Evolutionary conservation across 2,329 filamentous ascomycete genomes (phyloP).

Genomic region (Chaetoscypha palmicola): DNA sequence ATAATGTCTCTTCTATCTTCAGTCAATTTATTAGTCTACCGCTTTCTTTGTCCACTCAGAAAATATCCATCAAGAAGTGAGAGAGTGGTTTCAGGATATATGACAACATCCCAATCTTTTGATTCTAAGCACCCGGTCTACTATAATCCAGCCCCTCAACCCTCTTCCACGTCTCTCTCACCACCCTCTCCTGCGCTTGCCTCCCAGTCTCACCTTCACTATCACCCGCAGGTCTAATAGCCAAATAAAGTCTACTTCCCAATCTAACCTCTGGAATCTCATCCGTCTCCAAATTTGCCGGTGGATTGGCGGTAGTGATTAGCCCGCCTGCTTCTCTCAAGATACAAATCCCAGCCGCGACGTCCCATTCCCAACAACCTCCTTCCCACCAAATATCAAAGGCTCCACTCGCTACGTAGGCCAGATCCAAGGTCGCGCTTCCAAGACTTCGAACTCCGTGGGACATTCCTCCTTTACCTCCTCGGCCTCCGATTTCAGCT

Average conservation of each 20-base stretch:
- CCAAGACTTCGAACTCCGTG: constrained; percentile 68
- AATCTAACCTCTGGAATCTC: constrained; percentile 53
- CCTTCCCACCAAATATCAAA: constrained; percentile 83
- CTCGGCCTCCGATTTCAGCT: constrained; percentile 53
- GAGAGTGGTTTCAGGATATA: background rate
- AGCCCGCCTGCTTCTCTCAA: constrained; percentile 67
- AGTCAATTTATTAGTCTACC: too few species aligned
- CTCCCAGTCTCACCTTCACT: constrained; percentile 54
- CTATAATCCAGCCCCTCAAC: constrained; percentile 60
- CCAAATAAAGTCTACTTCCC: constrained; percentile 64
- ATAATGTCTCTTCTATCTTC: too few species aligned
- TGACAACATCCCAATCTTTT: background rate
- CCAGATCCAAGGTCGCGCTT: constrained; percentile 65
- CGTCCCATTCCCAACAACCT: constrained; percentile 78
- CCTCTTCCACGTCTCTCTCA: constrained; percentile 66
- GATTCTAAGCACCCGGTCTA: constrained; percentile 46
- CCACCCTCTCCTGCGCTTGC: constrained; percentile 61
- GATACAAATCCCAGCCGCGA: constrained; percentile 68
- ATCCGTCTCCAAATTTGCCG: constrained; percentile 46
- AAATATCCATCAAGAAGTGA: too few species aligned
- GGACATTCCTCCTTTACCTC: constrained; percentile 69
- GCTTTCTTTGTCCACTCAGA: too few species aligned
- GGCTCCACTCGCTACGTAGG: constrained; percentile 66
- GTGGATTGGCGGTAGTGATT: constrained; percentile 67
- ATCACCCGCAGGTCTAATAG: constrained; percentile 62